phyloP scores from a whole-genome alignment of 805 yeast genomes.

The Kazachstania bromeliacearum region DNA sequence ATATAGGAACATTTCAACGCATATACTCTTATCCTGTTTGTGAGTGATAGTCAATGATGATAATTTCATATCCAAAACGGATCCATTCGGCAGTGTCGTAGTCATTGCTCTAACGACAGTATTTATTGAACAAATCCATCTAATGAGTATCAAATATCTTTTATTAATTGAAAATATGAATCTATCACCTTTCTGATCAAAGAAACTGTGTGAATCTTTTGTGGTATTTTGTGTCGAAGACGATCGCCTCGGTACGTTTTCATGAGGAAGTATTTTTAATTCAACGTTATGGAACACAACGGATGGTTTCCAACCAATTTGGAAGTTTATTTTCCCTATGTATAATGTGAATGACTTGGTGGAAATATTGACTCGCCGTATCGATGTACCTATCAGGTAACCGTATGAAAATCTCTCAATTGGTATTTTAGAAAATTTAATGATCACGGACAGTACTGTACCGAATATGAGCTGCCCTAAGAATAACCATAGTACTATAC shows the following conservation, averaged over 20 bases:
- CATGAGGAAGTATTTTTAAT: constrained; percentile 4
- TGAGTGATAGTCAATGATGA: constrained; percentile 14
- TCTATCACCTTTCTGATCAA: constrained; percentile 3
- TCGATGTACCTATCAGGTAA: constrained; percentile 13
- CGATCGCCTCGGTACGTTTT: too few relatives aligned
- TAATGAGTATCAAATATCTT: constrained; percentile 7
- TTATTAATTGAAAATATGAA: constrained; percentile 9
- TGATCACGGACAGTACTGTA: constrained; percentile 1
- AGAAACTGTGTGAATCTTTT: constrained; percentile 1
- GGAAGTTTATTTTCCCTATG: constrained; percentile 13
- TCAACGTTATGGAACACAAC: constrained; percentile 14
- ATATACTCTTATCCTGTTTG: constrained; percentile 9
- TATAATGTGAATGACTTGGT: constrained; percentile 9
- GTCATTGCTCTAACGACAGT: constrained; percentile 9
- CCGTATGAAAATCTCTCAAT: constrained; percentile 11
- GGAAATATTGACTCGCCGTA: constrained; percentile 8
- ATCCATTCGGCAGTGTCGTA: constrained; percentile 7
- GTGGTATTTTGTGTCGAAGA: background rate
- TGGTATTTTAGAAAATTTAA: constrained; percentile 4
- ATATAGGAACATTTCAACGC: constrained; percentile 16
- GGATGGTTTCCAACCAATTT: constrained; percentile 14
- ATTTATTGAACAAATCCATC: constrained; percentile 11
- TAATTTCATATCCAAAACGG: constrained; percentile 9
- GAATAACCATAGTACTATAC: constrained; percentile 2
- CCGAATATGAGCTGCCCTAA: constrained; percentile 3